Conservation (phyloP, 768 basidiomycete species). For the Lactifluus piperatus region DNA sequence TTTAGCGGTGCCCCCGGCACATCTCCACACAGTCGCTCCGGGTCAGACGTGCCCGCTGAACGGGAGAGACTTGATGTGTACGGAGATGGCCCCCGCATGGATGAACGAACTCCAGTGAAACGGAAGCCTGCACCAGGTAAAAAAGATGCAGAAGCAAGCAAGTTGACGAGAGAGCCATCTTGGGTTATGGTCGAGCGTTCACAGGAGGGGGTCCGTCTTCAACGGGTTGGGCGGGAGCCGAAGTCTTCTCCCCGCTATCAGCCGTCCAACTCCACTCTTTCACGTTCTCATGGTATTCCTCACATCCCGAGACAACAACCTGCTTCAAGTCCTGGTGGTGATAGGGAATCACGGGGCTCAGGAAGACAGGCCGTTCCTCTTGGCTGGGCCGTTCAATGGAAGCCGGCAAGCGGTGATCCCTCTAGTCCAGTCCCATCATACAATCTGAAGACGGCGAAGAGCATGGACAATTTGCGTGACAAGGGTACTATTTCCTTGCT, state of each 20-base stretch:
- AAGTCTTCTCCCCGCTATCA: slow-evolving; percentile 18
- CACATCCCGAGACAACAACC: slow-evolving; percentile 19
- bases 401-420: slow-evolving; percentile 21
- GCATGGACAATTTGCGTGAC: slow-evolving; percentile 20
- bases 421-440: slow-evolving; percentile 13
- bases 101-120: slow-evolving; percentile 6
- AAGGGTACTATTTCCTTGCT: neutral
- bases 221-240: slow-evolving; percentile 8
- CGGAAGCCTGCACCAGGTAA: slow-evolving; percentile 3
- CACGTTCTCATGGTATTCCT: slow-evolving; percentile 20
- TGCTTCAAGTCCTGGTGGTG: slow-evolving; percentile 15
- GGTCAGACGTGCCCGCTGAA: slow-evolving; percentile 45
- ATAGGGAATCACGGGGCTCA: slow-evolving; percentile 17
- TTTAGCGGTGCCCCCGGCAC: slow-evolving; percentile 1
- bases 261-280: slow-evolving; percentile 5
- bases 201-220: slow-evolving; percentile 2
- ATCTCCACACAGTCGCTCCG: slow-evolving; percentile 35
- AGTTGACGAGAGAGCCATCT: slow-evolving; percentile 10
- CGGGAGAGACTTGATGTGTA: slow-evolving; percentile 29
- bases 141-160: slow-evolving; percentile 2
- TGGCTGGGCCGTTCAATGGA: slow-evolving; percentile 44
- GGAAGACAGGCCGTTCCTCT: slow-evolving; percentile 39
- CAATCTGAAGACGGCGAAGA: slow-evolving; percentile 21
- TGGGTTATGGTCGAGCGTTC: slow-evolving; percentile 9
- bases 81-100: slow-evolving; percentile 4